phyloP scores from a whole-genome alignment of 2,329 filamentous ascomycete species.

The Bipolaris sorokiniana region DNA sequence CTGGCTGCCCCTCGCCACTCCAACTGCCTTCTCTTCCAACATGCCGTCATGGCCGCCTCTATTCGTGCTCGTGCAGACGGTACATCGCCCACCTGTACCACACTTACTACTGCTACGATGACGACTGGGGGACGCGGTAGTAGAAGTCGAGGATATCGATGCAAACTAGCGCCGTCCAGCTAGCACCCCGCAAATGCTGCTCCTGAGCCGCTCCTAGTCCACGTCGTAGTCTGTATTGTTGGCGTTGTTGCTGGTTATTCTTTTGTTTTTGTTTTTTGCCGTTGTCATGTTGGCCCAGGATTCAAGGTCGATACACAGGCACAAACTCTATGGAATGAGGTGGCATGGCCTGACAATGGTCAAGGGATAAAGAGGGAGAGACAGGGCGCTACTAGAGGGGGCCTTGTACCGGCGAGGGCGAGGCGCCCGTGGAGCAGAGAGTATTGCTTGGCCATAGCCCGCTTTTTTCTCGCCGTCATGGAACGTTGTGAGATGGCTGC shows the following conservation, averaged over 20 bases:
- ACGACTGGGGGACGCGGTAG: too few relatives aligned
- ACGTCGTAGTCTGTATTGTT: not conserved
- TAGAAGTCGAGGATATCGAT: too few relatives aligned
- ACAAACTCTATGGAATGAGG: not conserved
- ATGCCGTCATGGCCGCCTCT: not conserved
- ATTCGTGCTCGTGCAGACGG: not conserved
- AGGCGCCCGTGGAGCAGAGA: conserved; percentile 11
- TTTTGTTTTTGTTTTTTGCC: too few relatives aligned
- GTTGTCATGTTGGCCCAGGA: too few relatives aligned
- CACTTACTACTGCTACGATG: too few relatives aligned
- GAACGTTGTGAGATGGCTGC: conserved; percentile 42
- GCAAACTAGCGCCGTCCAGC: conserved; percentile 13
- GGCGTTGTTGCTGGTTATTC: too few relatives aligned
- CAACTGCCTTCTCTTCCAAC: not conserved
- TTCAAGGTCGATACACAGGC: not conserved
- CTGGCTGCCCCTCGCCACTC: conserved; percentile 29
- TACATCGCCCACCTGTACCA: too few relatives aligned
- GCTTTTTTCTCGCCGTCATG: conserved; percentile 27
- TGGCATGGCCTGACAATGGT: not conserved
- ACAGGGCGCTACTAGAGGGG: too few relatives aligned
- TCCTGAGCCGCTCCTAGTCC: not conserved
- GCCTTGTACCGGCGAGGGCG: conserved; percentile 3
- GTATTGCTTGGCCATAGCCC: conserved; percentile 26
- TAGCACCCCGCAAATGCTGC: conserved; percentile 6
- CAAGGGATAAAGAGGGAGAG: not conserved